Evolutionary conservation across 2,329 filamentous ascomycete genomes (phyloP).

Genomic region (Cadophora sp.): DNA sequence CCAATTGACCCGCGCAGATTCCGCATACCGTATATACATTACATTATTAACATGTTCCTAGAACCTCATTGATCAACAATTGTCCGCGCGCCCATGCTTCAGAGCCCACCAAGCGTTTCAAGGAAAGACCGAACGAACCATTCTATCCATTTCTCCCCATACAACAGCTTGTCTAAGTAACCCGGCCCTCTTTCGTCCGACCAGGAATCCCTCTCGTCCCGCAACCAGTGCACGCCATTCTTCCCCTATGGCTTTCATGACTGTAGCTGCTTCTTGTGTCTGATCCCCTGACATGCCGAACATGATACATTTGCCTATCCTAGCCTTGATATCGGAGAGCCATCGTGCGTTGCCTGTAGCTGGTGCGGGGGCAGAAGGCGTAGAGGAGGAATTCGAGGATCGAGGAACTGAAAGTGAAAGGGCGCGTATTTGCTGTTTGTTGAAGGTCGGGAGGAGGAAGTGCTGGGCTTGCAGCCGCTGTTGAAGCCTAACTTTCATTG

Average conservation of each 20-base stretch:
- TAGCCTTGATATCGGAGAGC: conserved; percentile 70
- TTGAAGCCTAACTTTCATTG: conserved; percentile 28
- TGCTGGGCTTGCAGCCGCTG: not conserved
- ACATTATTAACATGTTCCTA: conserved; percentile 87
- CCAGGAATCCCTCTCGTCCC: conserved; percentile 78
- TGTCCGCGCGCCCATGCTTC: not conserved
- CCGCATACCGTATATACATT: conserved; percentile 82
- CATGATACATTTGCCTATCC: conserved; percentile 76
- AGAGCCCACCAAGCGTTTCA: not conserved
- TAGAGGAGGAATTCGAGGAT: conserved; percentile 6
- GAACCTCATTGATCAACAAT: not conserved
- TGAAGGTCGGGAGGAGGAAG: conserved; percentile 2
- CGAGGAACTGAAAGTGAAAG: conserved; percentile 2
- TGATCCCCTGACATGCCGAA: conserved; percentile 72
- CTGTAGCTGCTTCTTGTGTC: conserved; percentile 59
- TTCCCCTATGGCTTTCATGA: conserved; percentile 64
- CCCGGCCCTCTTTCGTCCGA: conserved; percentile 64
- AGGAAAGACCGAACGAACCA: conserved; percentile 52
- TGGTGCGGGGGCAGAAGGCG: conserved; percentile 27
- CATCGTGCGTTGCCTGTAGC: conserved; percentile 52
- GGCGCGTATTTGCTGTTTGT: not conserved
- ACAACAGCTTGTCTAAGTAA: conserved; percentile 71
- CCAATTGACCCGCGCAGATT: conserved; percentile 83
- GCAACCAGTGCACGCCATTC: conserved; percentile 78
- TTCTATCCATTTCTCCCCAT: conserved; percentile 84